Base-by-base conservation (phyloP, 225 moss, liverwort and hornwort genomes). In the Marchantia paleacea region DNA sequence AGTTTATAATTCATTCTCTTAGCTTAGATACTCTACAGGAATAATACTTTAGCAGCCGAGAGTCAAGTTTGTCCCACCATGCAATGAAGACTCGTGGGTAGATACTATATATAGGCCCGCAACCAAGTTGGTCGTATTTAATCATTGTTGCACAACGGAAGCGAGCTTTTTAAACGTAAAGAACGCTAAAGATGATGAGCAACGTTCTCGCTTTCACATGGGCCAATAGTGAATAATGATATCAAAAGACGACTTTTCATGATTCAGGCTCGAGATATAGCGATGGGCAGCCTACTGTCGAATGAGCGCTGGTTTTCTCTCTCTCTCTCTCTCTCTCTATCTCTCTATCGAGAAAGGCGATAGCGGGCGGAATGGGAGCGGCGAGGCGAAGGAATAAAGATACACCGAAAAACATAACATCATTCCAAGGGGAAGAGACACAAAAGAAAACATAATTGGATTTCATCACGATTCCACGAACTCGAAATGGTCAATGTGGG, bases 61-160 rank as follows among this genome's bases (percentile, higher is more conserved):
- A 28, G 66, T 28, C 66, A 67, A 67, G 66, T 67, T 67, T 67
- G 66, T 67, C 26, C 66, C 66, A 67, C 66, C 66, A 67, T 67
- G 63, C n/a, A 63, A 63, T 63, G 26, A 67, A 67, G 26, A 67
- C 25, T 67, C 11, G 26, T 67, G 66, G 66, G 66, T 26, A 29
- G 19, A 28, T 67, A 29, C 26, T 67, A 28, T 67, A 67, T 67
- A 67, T 67, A 28, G 26, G 26, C 61, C 61, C 61, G 22, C 61
- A 20, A 61, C 19, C 61, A 61, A 61, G 61, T 61, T 61, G 61
- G 7, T 16, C 61, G 18, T 61, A 20, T 61, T 61, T 20, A 18
- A 61, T 61, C 61, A 61, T 16, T 16, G 7, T 61, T 61, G 7
- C 61, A 16, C 61, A 16, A 61, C 18, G 61, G 61, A 16, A 61